Evolutionary conservation across 2,329 filamentous ascomycete species (phyloP).

Genomic region (Cryphonectria parasitica): DNA sequence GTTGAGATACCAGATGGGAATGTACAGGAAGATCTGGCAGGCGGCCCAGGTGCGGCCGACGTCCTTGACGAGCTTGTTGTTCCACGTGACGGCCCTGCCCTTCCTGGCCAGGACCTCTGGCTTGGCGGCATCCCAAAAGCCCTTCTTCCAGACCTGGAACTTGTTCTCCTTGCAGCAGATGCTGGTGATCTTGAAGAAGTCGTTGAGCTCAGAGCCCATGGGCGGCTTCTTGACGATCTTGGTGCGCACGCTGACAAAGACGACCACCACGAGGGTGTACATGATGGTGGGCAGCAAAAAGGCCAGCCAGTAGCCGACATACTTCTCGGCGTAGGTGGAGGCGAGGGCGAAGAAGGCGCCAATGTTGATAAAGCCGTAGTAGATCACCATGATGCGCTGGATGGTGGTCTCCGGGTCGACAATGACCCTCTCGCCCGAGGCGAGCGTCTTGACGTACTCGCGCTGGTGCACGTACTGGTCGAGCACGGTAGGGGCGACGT

Average conservation of each 20-base stretch:
- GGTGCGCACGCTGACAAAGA: slow-evolving; percentile 61
- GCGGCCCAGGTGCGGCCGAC: slow-evolving; percentile 55
- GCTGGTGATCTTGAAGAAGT: slow-evolving; percentile 59
- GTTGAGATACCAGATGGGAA: slow-evolving; percentile 46
- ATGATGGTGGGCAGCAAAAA: slow-evolving; percentile 56
- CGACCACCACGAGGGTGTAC: slow-evolving; percentile 61
- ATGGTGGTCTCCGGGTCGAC: slow-evolving; percentile 51
- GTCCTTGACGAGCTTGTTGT: slow-evolving; percentile 70
- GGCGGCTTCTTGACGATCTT: slow-evolving; percentile 61
- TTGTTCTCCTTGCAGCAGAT: slow-evolving; percentile 56
- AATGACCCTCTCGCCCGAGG: slow-evolving; percentile 49
- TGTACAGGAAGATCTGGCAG: slow-evolving; percentile 45
- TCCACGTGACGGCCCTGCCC: slow-evolving; percentile 60
- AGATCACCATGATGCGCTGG: slow-evolving; percentile 52
- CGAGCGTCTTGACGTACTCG: slow-evolving; percentile 46
- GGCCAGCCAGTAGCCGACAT: slow-evolving; percentile 75
- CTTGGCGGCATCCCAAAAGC: slow-evolving; percentile 63
- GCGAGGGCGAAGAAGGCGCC: slow-evolving; percentile 63
- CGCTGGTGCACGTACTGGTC: slow-evolving; percentile 49
- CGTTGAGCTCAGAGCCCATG: slow-evolving; percentile 66
- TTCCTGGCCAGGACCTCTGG: slow-evolving; percentile 54
- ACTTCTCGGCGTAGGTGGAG: slow-evolving; percentile 77
- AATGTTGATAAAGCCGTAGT: slow-evolving; percentile 69
- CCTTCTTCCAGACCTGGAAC: slow-evolving; percentile 57
- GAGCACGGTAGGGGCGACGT: slow-evolving; percentile 47